A percentile compares a stretch with the other conserved stretches of the same genome.
phyloP scores from a whole-genome alignment of 202 grass and related monocot species.

The Thinopyrum obtusiflorum region DNA sequence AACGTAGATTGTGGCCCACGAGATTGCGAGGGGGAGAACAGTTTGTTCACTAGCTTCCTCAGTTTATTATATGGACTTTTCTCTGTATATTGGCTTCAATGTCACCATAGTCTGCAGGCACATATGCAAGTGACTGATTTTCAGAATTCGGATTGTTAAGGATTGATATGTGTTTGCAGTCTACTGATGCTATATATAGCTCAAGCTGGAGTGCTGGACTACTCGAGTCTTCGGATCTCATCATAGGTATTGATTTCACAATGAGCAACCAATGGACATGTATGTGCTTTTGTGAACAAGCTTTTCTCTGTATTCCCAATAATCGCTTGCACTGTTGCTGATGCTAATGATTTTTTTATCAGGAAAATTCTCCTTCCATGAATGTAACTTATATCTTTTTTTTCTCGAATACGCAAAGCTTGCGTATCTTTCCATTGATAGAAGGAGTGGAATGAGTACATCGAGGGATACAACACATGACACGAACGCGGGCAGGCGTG shows the following conservation, averaged over 20 bases:
- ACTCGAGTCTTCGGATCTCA: constrained; percentile 91
- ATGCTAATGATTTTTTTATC: constrained; percentile 32
- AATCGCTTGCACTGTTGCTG: not conserved
- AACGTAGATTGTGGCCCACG: too few relatives aligned
- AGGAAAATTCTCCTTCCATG: constrained; percentile 85
- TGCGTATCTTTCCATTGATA: too few relatives aligned
- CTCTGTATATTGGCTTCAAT: not conserved
- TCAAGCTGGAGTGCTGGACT: constrained; percentile 44
- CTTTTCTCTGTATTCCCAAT: not conserved
- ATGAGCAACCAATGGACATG: constrained; percentile 98
- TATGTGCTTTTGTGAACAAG: constrained; percentile 15
- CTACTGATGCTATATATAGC: constrained; percentile 67
- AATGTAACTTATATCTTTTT: too few relatives aligned
- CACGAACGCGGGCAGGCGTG: too few relatives aligned
- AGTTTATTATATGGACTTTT: not conserved
- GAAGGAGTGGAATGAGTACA: too few relatives aligned
- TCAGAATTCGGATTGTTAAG: not conserved
- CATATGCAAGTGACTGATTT: not conserved
- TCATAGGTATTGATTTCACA: constrained; percentile 91
- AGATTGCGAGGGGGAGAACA: too few relatives aligned
- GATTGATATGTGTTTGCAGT: constrained; percentile 32
- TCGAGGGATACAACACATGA: too few relatives aligned
- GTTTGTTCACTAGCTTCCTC: too few relatives aligned
- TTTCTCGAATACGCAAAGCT: too few relatives aligned
- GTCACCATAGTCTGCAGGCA: not conserved